These are phyloP conservation scores for Sambucus nigra DNA, from an alignment of 129 eudicot species.

Conservation along the genomic window DNA sequence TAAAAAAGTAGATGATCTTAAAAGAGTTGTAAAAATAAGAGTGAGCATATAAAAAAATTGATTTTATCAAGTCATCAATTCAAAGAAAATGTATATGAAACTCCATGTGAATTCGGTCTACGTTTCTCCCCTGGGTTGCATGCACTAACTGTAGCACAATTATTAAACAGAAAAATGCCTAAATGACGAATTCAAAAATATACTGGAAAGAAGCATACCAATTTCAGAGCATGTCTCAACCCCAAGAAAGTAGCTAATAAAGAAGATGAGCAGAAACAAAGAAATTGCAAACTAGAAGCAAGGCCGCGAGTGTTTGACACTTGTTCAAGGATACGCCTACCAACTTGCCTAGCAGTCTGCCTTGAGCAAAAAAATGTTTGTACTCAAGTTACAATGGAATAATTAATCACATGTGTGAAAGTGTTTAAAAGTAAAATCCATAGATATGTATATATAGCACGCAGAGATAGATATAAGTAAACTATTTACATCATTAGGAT, in stretches of 20 bases:
- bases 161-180: slow-evolving; percentile 1
- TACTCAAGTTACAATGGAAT: background rate
- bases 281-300: slow-evolving; percentile 73
- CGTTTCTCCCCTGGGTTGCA: background rate
- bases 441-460: background rate
- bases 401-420: background rate
- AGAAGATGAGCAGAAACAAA: slow-evolving; percentile 58
- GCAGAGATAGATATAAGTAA: background rate
- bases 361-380: slow-evolving; percentile 20
- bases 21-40: no score
- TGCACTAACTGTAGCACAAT: background rate
- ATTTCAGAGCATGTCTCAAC: slow-evolving; percentile 62
- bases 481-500: slow-evolving; percentile 79
- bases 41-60: no score
- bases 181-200: background rate
- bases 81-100: no score
- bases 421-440: no score
- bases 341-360: slow-evolving; percentile 83
- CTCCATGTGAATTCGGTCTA: background rate
- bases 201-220: slow-evolving; percentile 38
- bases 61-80: no score
- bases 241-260: slow-evolving; percentile 51
- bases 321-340: slow-evolving; percentile 74
- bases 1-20: no score
- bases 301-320: slow-evolving; percentile 68